Evolutionary conservation across 2,329 filamentous ascomycete species (phyloP), one percentile per base, ranked within the genome.

Genomic region (Furcasterigmium furcatum): DNA sequence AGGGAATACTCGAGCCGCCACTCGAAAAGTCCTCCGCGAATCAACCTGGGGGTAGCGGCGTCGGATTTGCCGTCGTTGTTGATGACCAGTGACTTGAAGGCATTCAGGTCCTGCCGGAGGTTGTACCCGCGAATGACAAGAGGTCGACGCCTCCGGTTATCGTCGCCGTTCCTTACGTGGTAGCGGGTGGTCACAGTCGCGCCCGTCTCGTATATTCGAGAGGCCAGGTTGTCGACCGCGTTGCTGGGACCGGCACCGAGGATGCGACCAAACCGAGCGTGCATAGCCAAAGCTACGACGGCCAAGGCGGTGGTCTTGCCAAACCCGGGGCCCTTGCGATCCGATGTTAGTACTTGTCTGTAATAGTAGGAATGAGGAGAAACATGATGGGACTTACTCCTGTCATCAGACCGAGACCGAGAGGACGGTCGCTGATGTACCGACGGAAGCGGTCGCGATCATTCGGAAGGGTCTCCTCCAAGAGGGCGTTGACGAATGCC

Each of bases 161-260:
- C 7, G 18, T 24, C 12, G 16, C 18, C 2, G 9, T 35, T 46
- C 4, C 13, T 30, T 12, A 30, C 13, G 35, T 45, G 45, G 30
- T 36, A n/a, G n/a, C n/a, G n/a, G n/a, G n/a, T 32, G 5, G 21
- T 12, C 6, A 18, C n/a, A 25, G 21, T 7, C 6, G 46, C 42
- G 6, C 10, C 16, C 4, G 12, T 5, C 9, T 16, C 14, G 12
- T 22, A 14, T 12, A 39, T 32, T 4, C 4, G 13, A 12, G 47
- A 20, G 12, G 51, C 42, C n/a, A 56, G 49, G 48, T 58, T 54
- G 44, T 44, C 41, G 3, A 53, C 44, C 4, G 51, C 45, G 29
- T 52, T 35, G 3, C 48, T 52, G 3, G 54, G 52, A 3, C 41
- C 55, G 13, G 43, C 47, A 20, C 43, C 46, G 14, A 44, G 48